These are phyloP conservation scores for Niveomyces coronatus DNA, from an alignment of 2,329 filamentous ascomycete species.

Conservation along the genomic window DNA sequence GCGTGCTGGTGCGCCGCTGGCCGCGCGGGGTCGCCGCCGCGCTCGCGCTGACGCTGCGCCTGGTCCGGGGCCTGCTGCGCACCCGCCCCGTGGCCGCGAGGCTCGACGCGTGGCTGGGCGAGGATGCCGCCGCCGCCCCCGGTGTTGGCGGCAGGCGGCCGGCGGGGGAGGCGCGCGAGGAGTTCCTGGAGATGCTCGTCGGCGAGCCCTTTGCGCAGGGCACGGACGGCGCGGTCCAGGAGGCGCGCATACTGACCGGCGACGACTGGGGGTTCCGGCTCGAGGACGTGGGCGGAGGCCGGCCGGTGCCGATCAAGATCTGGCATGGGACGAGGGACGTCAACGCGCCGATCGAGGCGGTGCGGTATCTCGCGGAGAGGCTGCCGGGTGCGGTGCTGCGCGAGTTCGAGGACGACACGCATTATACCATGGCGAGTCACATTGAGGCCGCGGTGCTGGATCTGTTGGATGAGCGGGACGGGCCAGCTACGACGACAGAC, in stretches of 20 bases:
- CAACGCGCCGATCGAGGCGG: slow-evolving; percentile 22
- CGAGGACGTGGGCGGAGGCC: slow-evolving; percentile 18
- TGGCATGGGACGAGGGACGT: slow-evolving; percentile 24
- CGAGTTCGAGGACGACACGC: slow-evolving; percentile 24
- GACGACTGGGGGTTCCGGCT: slow-evolving; percentile 21
- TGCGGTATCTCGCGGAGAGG: slow-evolving; percentile 26
- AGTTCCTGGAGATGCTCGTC: slow-evolving; percentile 20
- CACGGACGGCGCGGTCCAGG: slow-evolving; percentile 15
- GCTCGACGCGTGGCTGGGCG: slow-evolving; percentile 17
- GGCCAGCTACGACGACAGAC: background rate
- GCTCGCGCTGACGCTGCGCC: slow-evolving; percentile 13
- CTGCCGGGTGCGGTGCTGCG: slow-evolving; percentile 22
- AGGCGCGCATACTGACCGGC: slow-evolving; percentile 20
- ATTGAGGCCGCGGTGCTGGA: slow-evolving; percentile 11
- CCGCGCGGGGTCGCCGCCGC: slow-evolving; percentile 15
- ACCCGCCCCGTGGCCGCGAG: slow-evolving; percentile 10
- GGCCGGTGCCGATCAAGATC: slow-evolving; percentile 15
- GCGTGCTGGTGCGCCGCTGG: slow-evolving; percentile 14
- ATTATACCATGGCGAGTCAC: slow-evolving; percentile 21
- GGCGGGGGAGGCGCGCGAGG: slow-evolving; percentile 15
- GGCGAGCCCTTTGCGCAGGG: slow-evolving; percentile 22
- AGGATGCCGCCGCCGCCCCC: background rate
- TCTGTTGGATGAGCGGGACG: slow-evolving; percentile 7
- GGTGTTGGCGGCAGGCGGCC: slow-evolving; percentile 7
- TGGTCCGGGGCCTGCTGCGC: slow-evolving; percentile 14